Evolutionary conservation across 305 asterid genomes (phyloP), one percentile per base, ranked within the genome.

Genomic region (Fraxinus greggii): DNA sequence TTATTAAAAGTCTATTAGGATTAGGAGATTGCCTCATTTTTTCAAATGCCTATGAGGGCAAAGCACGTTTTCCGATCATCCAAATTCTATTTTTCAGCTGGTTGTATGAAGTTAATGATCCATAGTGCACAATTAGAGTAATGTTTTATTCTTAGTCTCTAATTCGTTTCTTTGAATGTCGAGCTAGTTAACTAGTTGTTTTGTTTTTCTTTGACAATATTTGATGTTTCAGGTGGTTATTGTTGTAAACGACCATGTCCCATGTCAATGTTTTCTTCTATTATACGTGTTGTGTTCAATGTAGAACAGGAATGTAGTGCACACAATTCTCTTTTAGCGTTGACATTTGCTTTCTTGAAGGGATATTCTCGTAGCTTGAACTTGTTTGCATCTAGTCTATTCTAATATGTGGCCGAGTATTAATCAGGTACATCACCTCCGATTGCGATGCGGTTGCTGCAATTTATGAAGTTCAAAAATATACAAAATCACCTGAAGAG

Each of bases 401-500:
- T 13, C 33, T 70, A 7, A 23, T 23, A 35, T 29, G 1, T 78
- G 76, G 31, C 29, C 73, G 80, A 70, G 29, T 76, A 10, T 77
- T 12, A 21, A 79, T 86, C 84, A 93, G 99, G 89, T 95, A 95
- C 88, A 92, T 95, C 54, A 89, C 93, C n/a, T 94, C 99, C n/a
- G 99, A 95, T 69, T 95, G 99, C 74, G 97, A 92, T 12, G 97
- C 97, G 7, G 97, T 95, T 6, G 76, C 91, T 13, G 88, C 81
- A 48, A 92, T 95, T 29, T 92, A 83, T 79, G 94, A 94, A 31
- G 76, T 80, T 70, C 93, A 90, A 28, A 89, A 86, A 61, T 95
- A 91, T 83, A 91, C 91, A 1, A 86, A 51, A 23, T 36, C 63
- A 45, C 97, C 97, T 1, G 98, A 94, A 83, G 99, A 95, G 61